Conservation (phyloP, 768 basidiomycete species). For the Lepiota brunneoincarnata region DNA sequence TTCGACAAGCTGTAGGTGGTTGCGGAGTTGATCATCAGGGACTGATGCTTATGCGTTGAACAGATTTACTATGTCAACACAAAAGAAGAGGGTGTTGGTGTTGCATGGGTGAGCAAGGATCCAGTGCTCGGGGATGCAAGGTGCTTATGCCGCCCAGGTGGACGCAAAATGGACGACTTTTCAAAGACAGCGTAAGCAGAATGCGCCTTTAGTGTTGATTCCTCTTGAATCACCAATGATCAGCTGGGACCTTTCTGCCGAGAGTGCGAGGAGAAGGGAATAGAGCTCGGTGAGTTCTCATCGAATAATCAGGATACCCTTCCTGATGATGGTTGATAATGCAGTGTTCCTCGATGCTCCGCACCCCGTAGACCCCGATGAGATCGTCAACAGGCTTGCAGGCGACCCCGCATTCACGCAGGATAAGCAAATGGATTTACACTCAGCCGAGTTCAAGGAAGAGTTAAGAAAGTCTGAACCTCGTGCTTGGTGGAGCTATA, state of each 20-base stretch:
- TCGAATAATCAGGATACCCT: not conserved
- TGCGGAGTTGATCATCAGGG: not conserved
- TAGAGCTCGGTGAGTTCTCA: constrained; percentile 5
- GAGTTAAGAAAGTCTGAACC: constrained; percentile 39
- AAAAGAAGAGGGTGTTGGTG: constrained; percentile 8
- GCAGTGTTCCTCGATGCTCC: constrained; percentile 7
- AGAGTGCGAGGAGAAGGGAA: constrained; percentile 7
- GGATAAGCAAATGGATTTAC: not conserved
- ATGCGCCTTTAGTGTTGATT: not conserved
- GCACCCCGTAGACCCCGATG: constrained; percentile 9
- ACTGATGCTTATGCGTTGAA: not conserved
- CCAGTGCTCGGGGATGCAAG: not conserved
- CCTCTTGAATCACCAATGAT: not conserved
- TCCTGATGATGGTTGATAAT: not conserved
- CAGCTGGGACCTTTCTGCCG: constrained; percentile 8
- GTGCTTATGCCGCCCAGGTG: not conserved
- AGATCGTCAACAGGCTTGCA: not conserved
- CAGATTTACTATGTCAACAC: not conserved
- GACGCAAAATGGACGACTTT: constrained; percentile 4
- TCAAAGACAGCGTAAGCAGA: not conserved
- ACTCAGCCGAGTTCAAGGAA: constrained; percentile 36
- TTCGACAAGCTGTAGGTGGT: not conserved
- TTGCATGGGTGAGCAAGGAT: constrained; percentile 7
- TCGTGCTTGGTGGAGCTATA: constrained; percentile 70
- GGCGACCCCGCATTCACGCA: not conserved